Base-by-base conservation (phyloP, 2,329 filamentous ascomycete species). In the Alternaria sp. region DNA sequence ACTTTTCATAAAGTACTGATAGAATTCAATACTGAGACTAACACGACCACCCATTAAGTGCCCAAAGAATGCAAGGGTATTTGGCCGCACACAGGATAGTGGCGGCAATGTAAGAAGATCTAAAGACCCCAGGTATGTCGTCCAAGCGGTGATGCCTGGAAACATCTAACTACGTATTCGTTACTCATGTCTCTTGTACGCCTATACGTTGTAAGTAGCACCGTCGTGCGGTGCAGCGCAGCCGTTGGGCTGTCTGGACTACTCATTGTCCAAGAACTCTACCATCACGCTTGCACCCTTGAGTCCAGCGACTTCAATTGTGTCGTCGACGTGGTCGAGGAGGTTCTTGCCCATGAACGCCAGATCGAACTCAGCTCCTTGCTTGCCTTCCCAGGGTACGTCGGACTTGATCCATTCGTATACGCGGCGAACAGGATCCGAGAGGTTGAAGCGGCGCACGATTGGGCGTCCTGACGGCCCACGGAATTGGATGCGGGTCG, bases 271-370 rank as follows among this genome's bases (percentile, higher is more conserved):
- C 11, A 76, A 61, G 75, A 94, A 96, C 79, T 97, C 96, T 70
- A 99, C 90, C 93, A 97, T 97, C 8, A 99, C 91, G 0, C 94
- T 97, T 4, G 92, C 94, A 75, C 96, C 95, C 84, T 96, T 97
- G 72, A 99, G 81, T 0, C 94, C 93, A 0, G 91, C 93, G 75
- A 93, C 90, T 70, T 88, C 88, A 64, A 99, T 92, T 1, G 89
- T 92, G 68, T 86, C 82, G 51, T 94, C 90, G 53, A 97, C 83
- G 58, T 85, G 82, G 18, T 91, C 89, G 45, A 97, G 91, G 63
- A 99, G 82, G 74, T 99, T 96, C 76, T 90, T 91, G 51, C 94
- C 93, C 88, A 97, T 91, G 66, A 88, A 88, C 79, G 96, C 94
- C 69, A 99, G 86, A 79, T 98, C 95, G 81, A 99, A 99, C 65